phyloP scores from a whole-genome alignment of 495 filamentous ascomycete species.

The Xylaria nigripes region DNA sequence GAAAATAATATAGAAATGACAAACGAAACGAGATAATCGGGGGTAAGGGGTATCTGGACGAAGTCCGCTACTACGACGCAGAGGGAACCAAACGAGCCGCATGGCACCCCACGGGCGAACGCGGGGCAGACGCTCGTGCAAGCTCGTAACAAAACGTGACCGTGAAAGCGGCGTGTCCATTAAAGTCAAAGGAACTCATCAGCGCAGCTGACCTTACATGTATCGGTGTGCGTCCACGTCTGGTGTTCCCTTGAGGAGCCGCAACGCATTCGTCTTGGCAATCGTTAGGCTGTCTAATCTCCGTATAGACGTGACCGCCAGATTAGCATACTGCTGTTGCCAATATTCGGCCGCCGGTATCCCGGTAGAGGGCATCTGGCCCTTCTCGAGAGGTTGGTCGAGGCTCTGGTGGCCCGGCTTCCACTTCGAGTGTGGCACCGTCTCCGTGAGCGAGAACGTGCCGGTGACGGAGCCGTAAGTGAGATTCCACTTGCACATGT shows the following conservation, averaged over 20 bases:
- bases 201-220: neutral
- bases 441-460: conserved; percentile 40
- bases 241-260: conserved; percentile 8
- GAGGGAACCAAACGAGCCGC: conserved; percentile 1
- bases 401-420: conserved; percentile 22
- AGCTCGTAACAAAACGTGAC: neutral
- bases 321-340: conserved; percentile 31
- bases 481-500: conserved; percentile 40
- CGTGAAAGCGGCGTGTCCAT: neutral
- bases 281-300: conserved; percentile 4
- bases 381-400: neutral
- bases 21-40: neutral
- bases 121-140: neutral
- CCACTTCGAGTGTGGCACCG: conserved; percentile 32
- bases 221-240: conserved; percentile 9
- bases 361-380: conserved; percentile 20
- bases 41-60: conserved; percentile 4
- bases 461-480: conserved; percentile 37
- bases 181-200: neutral
- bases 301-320: conserved; percentile 15
- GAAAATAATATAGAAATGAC: neutral
- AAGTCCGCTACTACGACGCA: neutral
- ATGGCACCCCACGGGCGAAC: conserved; percentile 1
- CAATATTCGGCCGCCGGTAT: conserved; percentile 31
- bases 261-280: conserved; percentile 6